Percentiles rank a stretch among this genome's conserved stretches.
Conservation (phyloP, 768 basidiomycete genomes). For the Multifurca ochricompacta region DNA sequence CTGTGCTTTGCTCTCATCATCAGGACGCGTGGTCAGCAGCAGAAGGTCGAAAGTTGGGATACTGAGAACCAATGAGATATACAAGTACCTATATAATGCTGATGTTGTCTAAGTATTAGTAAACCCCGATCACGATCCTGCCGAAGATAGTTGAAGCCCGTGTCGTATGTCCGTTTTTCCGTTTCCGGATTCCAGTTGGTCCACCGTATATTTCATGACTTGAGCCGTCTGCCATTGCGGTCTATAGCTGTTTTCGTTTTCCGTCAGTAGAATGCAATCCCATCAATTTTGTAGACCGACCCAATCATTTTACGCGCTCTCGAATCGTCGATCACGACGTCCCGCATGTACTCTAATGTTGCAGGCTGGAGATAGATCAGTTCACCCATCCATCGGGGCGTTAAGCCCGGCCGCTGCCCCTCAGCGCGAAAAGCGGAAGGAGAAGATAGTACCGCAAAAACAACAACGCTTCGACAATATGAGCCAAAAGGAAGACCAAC, state of each 20-base stretch:
- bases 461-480: slow-evolving; percentile 28
- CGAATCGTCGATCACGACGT: slow-evolving; percentile 30
- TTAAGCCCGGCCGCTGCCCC: slow-evolving; percentile 21
- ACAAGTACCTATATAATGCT: too few relatives aligned
- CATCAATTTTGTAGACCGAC: slow-evolving; percentile 19
- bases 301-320: slow-evolving; percentile 29
- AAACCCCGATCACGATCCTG: not conserved
- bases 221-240: slow-evolving; percentile 30
- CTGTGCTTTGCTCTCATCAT: too few relatives aligned
- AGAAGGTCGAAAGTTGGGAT: too few relatives aligned
- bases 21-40: too few relatives aligned
- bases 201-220: slow-evolving; percentile 29
- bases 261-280: not conserved
- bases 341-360: slow-evolving; percentile 28
- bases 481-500: slow-evolving; percentile 27
- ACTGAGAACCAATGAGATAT: too few relatives aligned
- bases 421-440: slow-evolving; percentile 20
- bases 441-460: slow-evolving; percentile 29
- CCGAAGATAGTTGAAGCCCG: not conserved
- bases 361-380: slow-evolving; percentile 29
- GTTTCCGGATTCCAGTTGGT: slow-evolving; percentile 27
- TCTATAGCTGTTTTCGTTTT: slow-evolving; percentile 22
- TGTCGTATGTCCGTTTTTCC: slow-evolving; percentile 19
- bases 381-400: slow-evolving; percentile 29
- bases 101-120: too few relatives aligned